These are phyloP conservation scores for Suaeda aralocaspica DNA, from an alignment of 148 eudicot species.

Conservation along the genomic window DNA sequence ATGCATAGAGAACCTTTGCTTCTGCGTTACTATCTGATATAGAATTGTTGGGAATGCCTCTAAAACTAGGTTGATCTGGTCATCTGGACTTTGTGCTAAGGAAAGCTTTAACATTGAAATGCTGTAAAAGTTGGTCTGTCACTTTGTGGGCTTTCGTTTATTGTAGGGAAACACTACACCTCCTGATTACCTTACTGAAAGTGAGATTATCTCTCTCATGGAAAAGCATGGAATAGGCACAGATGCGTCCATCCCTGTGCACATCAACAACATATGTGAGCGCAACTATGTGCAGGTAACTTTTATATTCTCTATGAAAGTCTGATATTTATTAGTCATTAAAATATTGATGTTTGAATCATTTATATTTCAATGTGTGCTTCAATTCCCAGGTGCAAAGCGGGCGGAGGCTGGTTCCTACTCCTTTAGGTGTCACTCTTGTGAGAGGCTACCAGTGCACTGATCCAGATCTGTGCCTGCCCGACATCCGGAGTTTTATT, in stretches of 20 bases:
- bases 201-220: slow-evolving; percentile 95
- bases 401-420: slow-evolving; percentile 87
- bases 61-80: neutral
- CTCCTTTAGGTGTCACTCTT: slow-evolving; percentile 82
- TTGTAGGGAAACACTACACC: slow-evolving; percentile 70
- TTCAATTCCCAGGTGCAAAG: slow-evolving; percentile 68
- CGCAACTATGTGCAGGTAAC: slow-evolving; percentile 93
- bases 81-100: neutral
- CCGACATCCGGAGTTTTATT: slow-evolving; percentile 90
- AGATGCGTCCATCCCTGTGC: slow-evolving; percentile 94
- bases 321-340: neutral
- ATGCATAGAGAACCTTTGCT: neutral
- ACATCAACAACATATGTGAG: slow-evolving; percentile 93
- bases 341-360: neutral
- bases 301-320: neutral
- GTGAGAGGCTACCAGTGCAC: slow-evolving; percentile 90
- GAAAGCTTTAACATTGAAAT: neutral
- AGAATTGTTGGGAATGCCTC: neutral
- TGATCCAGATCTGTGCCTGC: slow-evolving; percentile 96
- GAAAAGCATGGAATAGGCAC: slow-evolving; percentile 97
- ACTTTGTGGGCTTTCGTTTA: slow-evolving; percentile 15
- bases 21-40: neutral
- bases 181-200: slow-evolving; percentile 86
- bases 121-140: neutral
- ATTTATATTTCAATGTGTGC: slow-evolving; percentile 1